Evolutionary conservation across 2,329 filamentous ascomycete genomes (phyloP).

Genomic region (Fusarium sp.): DNA sequence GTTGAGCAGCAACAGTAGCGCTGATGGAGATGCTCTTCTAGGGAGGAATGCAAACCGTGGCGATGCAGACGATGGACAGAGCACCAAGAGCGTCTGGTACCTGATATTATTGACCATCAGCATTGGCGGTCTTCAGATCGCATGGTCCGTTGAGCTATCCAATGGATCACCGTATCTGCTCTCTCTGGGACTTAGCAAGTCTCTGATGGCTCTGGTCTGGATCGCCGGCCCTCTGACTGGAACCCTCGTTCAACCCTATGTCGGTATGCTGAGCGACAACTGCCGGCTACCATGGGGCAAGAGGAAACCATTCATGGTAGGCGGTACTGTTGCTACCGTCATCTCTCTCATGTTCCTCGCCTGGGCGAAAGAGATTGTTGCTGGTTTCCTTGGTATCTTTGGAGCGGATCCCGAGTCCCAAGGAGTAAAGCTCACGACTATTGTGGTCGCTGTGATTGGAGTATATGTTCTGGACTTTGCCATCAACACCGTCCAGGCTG

Average conservation of each 20-base stretch:
- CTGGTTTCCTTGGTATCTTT: slow-evolving; percentile 71
- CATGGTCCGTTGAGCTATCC: slow-evolving; percentile 94
- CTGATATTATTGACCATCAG: slow-evolving; percentile 84
- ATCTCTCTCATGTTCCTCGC: slow-evolving; percentile 72
- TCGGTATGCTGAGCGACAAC: slow-evolving; percentile 82
- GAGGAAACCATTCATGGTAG: slow-evolving; percentile 81
- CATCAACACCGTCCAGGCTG: slow-evolving; percentile 96
- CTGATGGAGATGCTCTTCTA: slow-evolving; percentile 14
- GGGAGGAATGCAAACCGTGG: neutral
- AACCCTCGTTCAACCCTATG: slow-evolving; percentile 80
- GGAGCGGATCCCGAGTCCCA: slow-evolving; percentile 71
- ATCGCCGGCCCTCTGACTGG: slow-evolving; percentile 82
- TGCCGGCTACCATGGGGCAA: slow-evolving; percentile 78
- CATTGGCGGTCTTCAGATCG: slow-evolving; percentile 88
- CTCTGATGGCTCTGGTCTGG: slow-evolving; percentile 83
- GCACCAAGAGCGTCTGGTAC: slow-evolving; percentile 84
- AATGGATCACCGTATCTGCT: slow-evolving; percentile 88
- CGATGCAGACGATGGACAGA: slow-evolving; percentile 53
- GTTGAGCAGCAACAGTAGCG: slow-evolving; percentile 30
- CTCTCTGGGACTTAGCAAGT: slow-evolving; percentile 82
- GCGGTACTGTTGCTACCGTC: slow-evolving; percentile 71
- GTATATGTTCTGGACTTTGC: slow-evolving; percentile 93
- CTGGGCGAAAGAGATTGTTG: slow-evolving; percentile 77
- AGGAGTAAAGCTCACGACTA: slow-evolving; percentile 70
- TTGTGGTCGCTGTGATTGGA: slow-evolving; percentile 81